Base-by-base conservation (phyloP, 2,329 filamentous ascomycete genomes). In the Didymella pomorum region DNA sequence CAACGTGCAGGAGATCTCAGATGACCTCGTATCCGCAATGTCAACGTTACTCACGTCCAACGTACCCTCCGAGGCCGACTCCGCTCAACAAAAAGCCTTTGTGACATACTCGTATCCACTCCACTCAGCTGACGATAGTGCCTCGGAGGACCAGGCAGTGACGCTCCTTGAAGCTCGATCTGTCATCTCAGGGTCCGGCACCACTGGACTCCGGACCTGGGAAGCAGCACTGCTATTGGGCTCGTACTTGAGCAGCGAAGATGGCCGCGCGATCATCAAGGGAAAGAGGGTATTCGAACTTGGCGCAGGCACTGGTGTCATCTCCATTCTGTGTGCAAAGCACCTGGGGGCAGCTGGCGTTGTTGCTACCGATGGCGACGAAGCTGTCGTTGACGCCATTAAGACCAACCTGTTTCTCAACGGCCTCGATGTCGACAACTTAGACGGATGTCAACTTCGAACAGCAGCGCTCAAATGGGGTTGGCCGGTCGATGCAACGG, bases 141-240 rank as follows among this genome's bases (percentile, higher is more conserved):
- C 14, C 58, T 54, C 60, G 52, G 54, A 61, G 41, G 71, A 73
- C 35, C 59, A 61, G 39, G 70, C 74, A 26, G 83, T 93, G 56
- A 89, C 87, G 1, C 79, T 93, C 1, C 82, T 90, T 14, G 91
- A 93, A 76, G 87, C 87, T 29, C 85, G 87, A 2, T 83, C 84
- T 28, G 82, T 93, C 26, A 85, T 94, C 46, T 87, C 89, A 1
- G 88, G 87, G 2, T 83, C 83, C 0, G 89, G 90, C 1, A 93
- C 89, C 0, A 94, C 91, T 0, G 91, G 91, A 1, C 82, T 91
- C 23, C 84, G 91, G 31, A 94, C 91, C 0, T 95, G 91, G 91
- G 91, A 94, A 73, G 91, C 91, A 1, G 87, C 89, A 1, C 79
- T 94, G 9, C 89, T 92, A 65, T 81, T 94, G 0, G 89, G 89